phyloP scores from a whole-genome alignment of 805 yeast species.

The Teunomyces funiuensis region DNA sequence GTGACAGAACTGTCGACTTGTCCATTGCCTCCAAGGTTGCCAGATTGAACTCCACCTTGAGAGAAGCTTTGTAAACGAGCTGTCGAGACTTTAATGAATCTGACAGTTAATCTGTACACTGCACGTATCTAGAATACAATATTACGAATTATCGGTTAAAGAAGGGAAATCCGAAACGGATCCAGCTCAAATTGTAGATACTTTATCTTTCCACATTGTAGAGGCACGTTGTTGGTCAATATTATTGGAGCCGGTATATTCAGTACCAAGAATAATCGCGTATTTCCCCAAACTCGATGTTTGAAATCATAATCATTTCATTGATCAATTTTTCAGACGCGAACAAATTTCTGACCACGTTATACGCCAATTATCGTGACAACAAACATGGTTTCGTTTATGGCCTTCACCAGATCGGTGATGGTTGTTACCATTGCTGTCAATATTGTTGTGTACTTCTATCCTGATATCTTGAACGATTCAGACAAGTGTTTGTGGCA shows the following conservation, averaged over 20 bases:
- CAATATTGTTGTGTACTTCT: conserved; percentile 70
- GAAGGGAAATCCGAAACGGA: neutral
- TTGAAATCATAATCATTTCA: conserved; percentile 4
- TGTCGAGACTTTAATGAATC: neutral
- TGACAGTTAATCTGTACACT: conserved; percentile 1
- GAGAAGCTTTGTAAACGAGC: conserved; percentile 72
- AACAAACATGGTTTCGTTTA: conserved; percentile 5
- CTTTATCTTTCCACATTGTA: too few species aligned
- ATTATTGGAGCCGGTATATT: too few species aligned
- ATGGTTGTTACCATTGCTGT: conserved; percentile 44
- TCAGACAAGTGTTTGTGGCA: conserved; percentile 63
- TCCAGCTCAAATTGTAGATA: neutral
- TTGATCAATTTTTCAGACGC: neutral
- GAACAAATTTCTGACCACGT: neutral
- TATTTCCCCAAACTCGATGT: neutral
- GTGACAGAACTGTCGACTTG: conserved; percentile 95
- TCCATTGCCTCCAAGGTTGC: conserved; percentile 81
- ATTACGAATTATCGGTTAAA: neutral
- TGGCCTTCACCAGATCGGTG: conserved; percentile 21
- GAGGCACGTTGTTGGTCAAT: too few species aligned
- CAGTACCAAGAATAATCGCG: too few species aligned
- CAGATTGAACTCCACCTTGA: conserved; percentile 84
- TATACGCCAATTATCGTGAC: neutral
- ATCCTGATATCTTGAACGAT: conserved; percentile 58
- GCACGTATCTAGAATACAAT: conserved; percentile 5